Conservation (phyloP, 352 stramenopile genomes). For the Globisporangium paroecandrum region DNA sequence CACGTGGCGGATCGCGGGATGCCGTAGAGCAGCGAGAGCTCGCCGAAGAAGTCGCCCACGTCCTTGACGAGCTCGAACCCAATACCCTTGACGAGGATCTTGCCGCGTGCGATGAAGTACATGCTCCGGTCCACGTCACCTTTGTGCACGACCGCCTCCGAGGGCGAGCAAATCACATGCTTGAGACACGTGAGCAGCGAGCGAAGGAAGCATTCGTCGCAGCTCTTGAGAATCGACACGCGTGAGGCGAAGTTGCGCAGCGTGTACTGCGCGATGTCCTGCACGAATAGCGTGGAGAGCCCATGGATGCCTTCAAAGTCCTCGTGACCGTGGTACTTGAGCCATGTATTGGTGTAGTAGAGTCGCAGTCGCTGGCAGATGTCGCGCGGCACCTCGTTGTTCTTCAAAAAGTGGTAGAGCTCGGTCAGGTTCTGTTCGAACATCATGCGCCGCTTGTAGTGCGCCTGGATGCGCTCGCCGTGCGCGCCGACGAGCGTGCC, state of each 20-base stretch:
- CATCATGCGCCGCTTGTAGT: constrained; percentile 64
- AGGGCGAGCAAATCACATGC: constrained; percentile 63
- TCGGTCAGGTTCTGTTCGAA: constrained; percentile 69
- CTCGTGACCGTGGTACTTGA: constrained; percentile 60
- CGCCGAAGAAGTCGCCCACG: constrained; percentile 52
- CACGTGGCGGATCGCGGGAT: constrained; percentile 75
- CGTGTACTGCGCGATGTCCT: constrained; percentile 73
- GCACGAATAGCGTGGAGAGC: constrained; percentile 53
- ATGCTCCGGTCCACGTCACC: constrained; percentile 68
- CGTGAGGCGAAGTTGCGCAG: constrained; percentile 50
- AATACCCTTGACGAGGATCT: constrained; percentile 54
- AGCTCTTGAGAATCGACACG: constrained; percentile 63
- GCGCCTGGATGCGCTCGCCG: constrained; percentile 53
- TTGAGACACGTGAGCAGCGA: constrained; percentile 58
- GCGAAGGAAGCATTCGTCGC: constrained; percentile 64
- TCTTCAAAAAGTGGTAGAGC: constrained; percentile 56
- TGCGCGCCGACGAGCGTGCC: constrained; percentile 63
- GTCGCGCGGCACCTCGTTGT: constrained; percentile 50
- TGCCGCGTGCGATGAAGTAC: constrained; percentile 70
- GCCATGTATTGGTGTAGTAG: constrained; percentile 71
- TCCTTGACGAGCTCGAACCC: constrained; percentile 74
- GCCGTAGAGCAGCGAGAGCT: constrained; percentile 55
- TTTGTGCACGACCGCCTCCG: constrained; percentile 57
- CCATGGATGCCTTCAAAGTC: constrained; percentile 53
- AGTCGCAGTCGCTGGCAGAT: constrained; percentile 48